These are phyloP conservation scores for Cystobasidium pallidum DNA, from an alignment of 1,284 basidiomycete genomes.

Conservation along the genomic window DNA sequence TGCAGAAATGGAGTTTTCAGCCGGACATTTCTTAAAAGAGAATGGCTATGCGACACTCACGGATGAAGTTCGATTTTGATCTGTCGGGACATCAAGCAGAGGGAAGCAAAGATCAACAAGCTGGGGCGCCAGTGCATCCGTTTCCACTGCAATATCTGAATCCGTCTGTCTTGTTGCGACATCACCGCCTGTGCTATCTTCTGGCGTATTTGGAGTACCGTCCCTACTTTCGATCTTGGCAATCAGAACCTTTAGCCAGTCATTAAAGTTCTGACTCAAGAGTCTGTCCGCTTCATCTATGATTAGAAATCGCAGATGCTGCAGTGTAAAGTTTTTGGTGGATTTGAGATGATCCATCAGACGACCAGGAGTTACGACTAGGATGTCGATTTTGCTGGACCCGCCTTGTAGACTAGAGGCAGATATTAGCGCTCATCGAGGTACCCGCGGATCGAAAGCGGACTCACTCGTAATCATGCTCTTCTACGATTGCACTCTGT, in stretches of 20 bases:
- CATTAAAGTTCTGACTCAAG: conserved; percentile 91
- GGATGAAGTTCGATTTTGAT: neutral
- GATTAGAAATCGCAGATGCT: conserved; percentile 91
- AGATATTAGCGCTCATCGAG: neutral
- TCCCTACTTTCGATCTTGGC: conserved; percentile 66
- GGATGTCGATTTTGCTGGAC: conserved; percentile 85
- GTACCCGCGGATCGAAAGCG: neutral
- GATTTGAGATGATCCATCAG: conserved; percentile 89
- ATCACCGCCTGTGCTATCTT: neutral
- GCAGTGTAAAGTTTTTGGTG: conserved; percentile 86
- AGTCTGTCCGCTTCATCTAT: conserved; percentile 98
- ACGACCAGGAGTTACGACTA: conserved; percentile 93
- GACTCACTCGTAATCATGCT: conserved; percentile 62
- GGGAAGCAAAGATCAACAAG: neutral
- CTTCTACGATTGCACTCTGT: conserved; percentile 70
- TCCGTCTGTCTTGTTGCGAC: neutral
- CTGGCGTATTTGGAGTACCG: conserved; percentile 7
- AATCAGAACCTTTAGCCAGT: conserved; percentile 84
- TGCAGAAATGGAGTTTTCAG: conserved; percentile 57
- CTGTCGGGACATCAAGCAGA: neutral
- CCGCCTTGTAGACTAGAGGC: conserved; percentile 59
- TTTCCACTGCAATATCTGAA: neutral
- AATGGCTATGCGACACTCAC: neutral
- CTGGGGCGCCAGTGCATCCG: conserved; percentile 4
- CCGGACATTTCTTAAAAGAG: neutral